Base-by-base conservation (phyloP, 2,329 filamentous ascomycete genomes). In the Aspergillus chevalieri region DNA sequence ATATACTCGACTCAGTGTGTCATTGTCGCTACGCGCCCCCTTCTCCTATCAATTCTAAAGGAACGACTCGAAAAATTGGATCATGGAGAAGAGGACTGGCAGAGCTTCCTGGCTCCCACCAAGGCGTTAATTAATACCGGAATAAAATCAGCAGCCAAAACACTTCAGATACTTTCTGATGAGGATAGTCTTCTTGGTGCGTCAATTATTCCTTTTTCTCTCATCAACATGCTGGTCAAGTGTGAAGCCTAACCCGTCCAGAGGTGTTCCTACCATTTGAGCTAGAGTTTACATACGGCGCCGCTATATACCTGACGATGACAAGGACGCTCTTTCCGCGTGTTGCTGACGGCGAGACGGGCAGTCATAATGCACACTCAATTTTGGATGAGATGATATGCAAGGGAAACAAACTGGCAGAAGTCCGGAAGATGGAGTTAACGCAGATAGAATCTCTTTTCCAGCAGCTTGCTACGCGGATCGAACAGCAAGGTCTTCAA, bases 121-220 rank as follows among this genome's bases (percentile, higher is more conserved):
- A 67, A 63, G 10, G 54, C 66, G 0, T 48, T 74, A 0, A 71
- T 74, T 6, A 66, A 65, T 0, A 70, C 66, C 0, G 68, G 71
- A 3, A 73, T 73, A 17, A 73, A 73, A 30, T 74, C 71, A 0
- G 71, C 71, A 0, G 56, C 61, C 3, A 74, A 73, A 44, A 69
- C 66, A 0, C 54, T 74, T 0, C 66, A 72, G 38, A 72, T 74
- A 0, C 48, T 74, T 0, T 62, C 61, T 0, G 61, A 62, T 14
- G 68, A 71, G 19, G 62, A 70, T 4, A 62, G 65, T 12, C 54
- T 70, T 0, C 59, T 72, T 0, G 70, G 70, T 72, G 56, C 17
- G 61, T 41, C 30, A 17, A 21, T n/a, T 17, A 22, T 21, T 6
- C 4, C 4, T 21, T 0, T 21, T 12, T 12, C 9, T 30, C 26